Conservation (phyloP, 192 early-diverging fungal species). For the Entomortierella chlamydospora region DNA sequence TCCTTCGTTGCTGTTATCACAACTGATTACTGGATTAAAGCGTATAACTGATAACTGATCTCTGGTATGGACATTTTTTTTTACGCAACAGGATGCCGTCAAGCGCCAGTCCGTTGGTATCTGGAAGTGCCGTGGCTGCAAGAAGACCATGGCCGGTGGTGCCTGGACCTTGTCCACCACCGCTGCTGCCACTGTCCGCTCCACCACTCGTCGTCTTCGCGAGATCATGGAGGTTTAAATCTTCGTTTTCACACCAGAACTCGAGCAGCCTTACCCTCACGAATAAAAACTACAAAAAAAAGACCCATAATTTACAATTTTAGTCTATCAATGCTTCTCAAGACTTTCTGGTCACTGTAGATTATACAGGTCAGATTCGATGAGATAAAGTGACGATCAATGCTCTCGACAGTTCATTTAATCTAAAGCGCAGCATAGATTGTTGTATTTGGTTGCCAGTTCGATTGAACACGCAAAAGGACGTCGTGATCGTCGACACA, state of each 20-base stretch:
- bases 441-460: too few species aligned
- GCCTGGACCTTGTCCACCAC: conserved; percentile 97
- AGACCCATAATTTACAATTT: background rate
- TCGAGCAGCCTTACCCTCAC: conserved; percentile 39
- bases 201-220: conserved; percentile 97
- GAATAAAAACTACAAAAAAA: conserved; percentile 30
- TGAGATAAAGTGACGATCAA: too few species aligned
- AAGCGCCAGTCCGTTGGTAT: conserved; percentile 97
- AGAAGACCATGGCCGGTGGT: conserved; percentile 95
- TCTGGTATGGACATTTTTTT: background rate
- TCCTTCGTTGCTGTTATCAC: background rate
- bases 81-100: conserved; percentile 79
- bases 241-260: conserved; percentile 27
- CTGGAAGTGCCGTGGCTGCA: conserved; percentile 98
- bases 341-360: too few species aligned
- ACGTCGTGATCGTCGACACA: too few species aligned
- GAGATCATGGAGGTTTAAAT: conserved; percentile 91
- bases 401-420: too few species aligned
- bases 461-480: too few species aligned
- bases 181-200: conserved; percentile 90
- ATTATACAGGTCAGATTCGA: too few species aligned
- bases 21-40: background rate
- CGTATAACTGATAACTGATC: background rate
- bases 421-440: too few species aligned
- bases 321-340: too few species aligned